phyloP scores from a whole-genome alignment of 2,329 filamentous ascomycete species.

The Botrytis sinoallii region DNA sequence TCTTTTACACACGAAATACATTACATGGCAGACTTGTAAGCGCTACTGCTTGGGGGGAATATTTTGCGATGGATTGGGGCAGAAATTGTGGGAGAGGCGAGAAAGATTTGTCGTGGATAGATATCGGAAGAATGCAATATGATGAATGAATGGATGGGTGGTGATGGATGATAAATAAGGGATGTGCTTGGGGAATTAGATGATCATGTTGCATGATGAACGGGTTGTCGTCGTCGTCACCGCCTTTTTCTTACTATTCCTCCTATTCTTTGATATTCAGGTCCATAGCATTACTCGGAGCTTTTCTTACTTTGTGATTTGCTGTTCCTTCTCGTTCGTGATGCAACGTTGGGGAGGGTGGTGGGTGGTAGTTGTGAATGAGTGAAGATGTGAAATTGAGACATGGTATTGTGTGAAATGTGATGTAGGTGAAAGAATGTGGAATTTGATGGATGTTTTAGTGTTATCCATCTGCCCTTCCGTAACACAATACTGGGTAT shows the following conservation, averaged over 20 bases:
- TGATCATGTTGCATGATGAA: conserved; percentile 13
- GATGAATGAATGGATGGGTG: conserved; percentile 9
- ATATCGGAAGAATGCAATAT: conserved; percentile 19
- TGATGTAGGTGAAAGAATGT: neutral
- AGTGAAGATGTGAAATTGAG: neutral
- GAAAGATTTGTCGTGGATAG: conserved; percentile 14
- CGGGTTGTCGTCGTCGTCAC: conserved; percentile 10
- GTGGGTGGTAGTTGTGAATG: neutral
- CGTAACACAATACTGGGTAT: neutral
- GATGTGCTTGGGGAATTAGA: conserved; percentile 10
- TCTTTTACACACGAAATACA: conserved; percentile 23
- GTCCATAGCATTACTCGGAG: conserved; percentile 22
- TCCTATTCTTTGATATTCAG: conserved; percentile 20
- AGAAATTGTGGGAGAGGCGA: neutral
- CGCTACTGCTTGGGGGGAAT: conserved; percentile 10
- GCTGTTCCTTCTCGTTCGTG: neutral
- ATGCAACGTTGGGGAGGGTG: neutral
- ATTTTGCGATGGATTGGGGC: conserved; percentile 11
- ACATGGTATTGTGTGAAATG: neutral
- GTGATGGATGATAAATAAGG: conserved; percentile 17
- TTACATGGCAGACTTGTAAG: neutral
- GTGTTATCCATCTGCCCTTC: neutral
- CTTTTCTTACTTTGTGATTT: conserved; percentile 13
- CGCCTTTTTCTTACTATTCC: conserved; percentile 13
- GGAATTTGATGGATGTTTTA: neutral